These are phyloP conservation scores for Boletellus sp. DNA, from an alignment of 768 basidiomycete species.

Conservation along the genomic window DNA sequence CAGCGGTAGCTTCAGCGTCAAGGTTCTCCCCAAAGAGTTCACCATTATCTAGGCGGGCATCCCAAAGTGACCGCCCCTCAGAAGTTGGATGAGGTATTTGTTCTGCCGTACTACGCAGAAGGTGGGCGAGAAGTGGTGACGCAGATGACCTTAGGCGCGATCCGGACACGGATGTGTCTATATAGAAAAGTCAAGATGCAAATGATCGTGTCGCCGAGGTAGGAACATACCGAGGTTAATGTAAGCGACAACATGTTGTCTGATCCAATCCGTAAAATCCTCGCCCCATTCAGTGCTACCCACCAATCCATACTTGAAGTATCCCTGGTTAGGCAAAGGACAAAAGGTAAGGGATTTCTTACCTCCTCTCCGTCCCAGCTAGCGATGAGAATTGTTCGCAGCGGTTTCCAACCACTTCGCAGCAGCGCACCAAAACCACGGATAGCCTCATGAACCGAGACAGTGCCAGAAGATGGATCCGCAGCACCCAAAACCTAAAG, in stretches of 20 bases:
- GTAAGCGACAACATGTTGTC: conserved; percentile 80
- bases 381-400: conserved; percentile 69
- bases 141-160: conserved; percentile 49
- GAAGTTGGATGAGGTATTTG: conserved; percentile 73
- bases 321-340: conserved; percentile 3
- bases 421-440: conserved; percentile 51
- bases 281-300: conserved; percentile 95
- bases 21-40: conserved; percentile 36
- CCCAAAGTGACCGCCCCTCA: conserved; percentile 69
- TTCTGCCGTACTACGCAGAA: conserved; percentile 64
- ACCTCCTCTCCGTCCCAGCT: conserved; percentile 82
- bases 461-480: conserved; percentile 57
- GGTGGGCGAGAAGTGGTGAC: conserved; percentile 80
- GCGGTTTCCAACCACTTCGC: conserved; percentile 60
- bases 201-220: conserved; percentile 27
- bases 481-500: conserved; percentile 46
- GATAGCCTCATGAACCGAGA: conserved; percentile 51
- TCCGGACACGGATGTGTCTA: conserved; percentile 54
- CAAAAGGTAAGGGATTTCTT: conserved; percentile 3
- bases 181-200: conserved; percentile 27
- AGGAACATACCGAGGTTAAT: conserved; percentile 63
- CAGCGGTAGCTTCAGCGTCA: conserved; percentile 26
- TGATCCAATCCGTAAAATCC: conserved; percentile 82
- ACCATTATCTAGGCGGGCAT: conserved; percentile 57
- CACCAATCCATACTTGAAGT: conserved; percentile 56